Evolutionary conservation across 2,329 filamentous ascomycete genomes (phyloP).

Genomic region (Talaromyces sp.): DNA sequence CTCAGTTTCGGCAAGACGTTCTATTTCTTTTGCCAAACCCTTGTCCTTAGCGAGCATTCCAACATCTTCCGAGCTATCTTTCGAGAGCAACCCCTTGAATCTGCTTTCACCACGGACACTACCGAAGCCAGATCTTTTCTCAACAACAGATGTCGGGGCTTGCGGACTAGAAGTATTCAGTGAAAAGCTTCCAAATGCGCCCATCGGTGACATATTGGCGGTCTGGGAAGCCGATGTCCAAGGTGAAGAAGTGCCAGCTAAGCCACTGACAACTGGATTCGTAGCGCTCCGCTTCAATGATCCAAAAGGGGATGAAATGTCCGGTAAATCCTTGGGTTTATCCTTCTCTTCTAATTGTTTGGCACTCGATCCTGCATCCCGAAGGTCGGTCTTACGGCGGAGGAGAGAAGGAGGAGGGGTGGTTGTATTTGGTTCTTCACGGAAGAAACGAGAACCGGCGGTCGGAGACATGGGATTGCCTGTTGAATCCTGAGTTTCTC

Average conservation of each 20-base stretch:
- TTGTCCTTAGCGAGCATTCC: constrained; percentile 53
- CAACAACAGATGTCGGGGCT: constrained; percentile 49
- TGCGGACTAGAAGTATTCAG: constrained; percentile 53
- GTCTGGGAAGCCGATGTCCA: constrained; percentile 60
- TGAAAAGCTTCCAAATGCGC: constrained; percentile 89
- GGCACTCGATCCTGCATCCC: constrained; percentile 44
- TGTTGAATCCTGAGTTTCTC: constrained; percentile 76
- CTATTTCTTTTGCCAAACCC: constrained; percentile 50
- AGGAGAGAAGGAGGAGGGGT: constrained; percentile 60
- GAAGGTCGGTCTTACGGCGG: constrained; percentile 61
- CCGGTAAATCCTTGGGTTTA: constrained; percentile 43
- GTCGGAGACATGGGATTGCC: constrained; percentile 49
- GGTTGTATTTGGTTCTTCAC: constrained; percentile 53
- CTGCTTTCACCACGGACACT: constrained; percentile 73
- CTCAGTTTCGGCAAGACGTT: constrained; percentile 53
- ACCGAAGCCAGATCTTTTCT: constrained; percentile 69
- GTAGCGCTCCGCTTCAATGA: constrained; percentile 57
- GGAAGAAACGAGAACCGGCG: constrained; percentile 44
- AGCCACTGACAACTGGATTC: constrained; percentile 50
- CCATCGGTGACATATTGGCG: constrained; percentile 68
- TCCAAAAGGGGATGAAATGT: constrained; percentile 49
- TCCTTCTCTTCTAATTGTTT: constrained; percentile 49
- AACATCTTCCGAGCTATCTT: constrained; percentile 68
- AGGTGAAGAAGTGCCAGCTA: constrained; percentile 51
- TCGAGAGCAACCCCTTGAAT: constrained; percentile 79